A percentile compares a stretch with the other conserved stretches of the same genome.
phyloP scores from a whole-genome alignment of 2,329 filamentous ascomycete species.

The Alternaria novae-zelandiae region DNA sequence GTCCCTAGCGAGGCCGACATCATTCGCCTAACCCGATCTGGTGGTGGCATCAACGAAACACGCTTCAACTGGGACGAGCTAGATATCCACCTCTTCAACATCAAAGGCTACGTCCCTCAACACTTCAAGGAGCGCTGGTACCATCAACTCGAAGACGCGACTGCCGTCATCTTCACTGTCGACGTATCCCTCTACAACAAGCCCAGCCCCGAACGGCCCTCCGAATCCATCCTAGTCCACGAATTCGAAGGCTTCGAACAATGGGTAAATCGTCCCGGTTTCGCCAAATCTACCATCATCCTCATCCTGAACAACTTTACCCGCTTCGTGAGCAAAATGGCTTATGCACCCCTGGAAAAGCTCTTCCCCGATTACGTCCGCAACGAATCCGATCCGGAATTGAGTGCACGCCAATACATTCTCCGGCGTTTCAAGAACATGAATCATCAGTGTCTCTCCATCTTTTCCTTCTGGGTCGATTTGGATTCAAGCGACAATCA shows the following conservation, averaged over 20 bases:
- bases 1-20: constrained; percentile 45
- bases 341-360: constrained; percentile 34
- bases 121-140: constrained; percentile 46
- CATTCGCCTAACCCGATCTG: constrained; percentile 38
- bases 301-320: constrained; percentile 46
- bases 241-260: constrained; percentile 42
- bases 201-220: constrained; percentile 33
- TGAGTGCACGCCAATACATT: constrained; percentile 40
- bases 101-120: constrained; percentile 38
- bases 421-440: constrained; percentile 40
- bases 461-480: constrained; percentile 48
- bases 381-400: constrained; percentile 27
- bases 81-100: constrained; percentile 45
- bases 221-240: constrained; percentile 37
- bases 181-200: constrained; percentile 44
- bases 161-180: constrained; percentile 42
- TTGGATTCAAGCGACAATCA: constrained; percentile 45
- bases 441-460: constrained; percentile 32
- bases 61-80: constrained; percentile 47
- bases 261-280: constrained; percentile 39
- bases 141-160: constrained; percentile 44
- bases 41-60: constrained; percentile 42
- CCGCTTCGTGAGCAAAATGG: constrained; percentile 42
- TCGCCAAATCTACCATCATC: constrained; percentile 37
- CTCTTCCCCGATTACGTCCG: constrained; percentile 40